Conservation (phyloP, 148 eudicot species). For the Heliosperma pusillum region DNA sequence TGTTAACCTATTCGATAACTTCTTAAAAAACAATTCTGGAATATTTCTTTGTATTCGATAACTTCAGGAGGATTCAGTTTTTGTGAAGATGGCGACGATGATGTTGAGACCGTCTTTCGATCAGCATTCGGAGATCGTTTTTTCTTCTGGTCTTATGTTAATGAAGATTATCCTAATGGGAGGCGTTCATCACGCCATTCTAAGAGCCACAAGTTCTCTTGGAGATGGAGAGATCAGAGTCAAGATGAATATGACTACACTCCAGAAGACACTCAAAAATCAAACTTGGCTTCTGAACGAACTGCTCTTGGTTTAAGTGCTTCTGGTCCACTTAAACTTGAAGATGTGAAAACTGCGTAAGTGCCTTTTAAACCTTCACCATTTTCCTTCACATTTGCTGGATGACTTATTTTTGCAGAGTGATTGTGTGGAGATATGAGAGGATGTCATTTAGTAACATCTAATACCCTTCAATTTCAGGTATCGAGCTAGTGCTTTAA, state of each 20-base stretch:
- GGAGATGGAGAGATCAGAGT: slow-evolving; percentile 35
- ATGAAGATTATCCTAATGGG: slow-evolving; percentile 47
- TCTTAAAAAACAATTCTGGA: not conserved
- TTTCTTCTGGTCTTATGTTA: slow-evolving; percentile 68
- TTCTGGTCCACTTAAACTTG: slow-evolving; percentile 75
- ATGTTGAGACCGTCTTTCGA: slow-evolving; percentile 47
- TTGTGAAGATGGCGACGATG: slow-evolving; percentile 52
- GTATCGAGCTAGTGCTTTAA: slow-evolving; percentile 82
- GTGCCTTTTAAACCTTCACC: slow-evolving; percentile 26
- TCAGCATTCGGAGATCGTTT: slow-evolving; percentile 52
- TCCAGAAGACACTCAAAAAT: slow-evolving; percentile 34
- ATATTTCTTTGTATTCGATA: slow-evolving; percentile 2
- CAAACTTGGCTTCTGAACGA: slow-evolving; percentile 49
- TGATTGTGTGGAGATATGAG: not conserved
- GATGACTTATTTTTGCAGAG: not conserved
- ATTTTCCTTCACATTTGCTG: not conserved
- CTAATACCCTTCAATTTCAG: slow-evolving; percentile 36
- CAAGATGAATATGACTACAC: slow-evolving; percentile 51
- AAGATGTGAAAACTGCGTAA: slow-evolving; percentile 87
- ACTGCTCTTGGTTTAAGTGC: slow-evolving; percentile 67
- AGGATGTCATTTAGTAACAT: not conserved
- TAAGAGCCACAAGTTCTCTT: slow-evolving; percentile 36
- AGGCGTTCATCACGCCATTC: slow-evolving; percentile 52
- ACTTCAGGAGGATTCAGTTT: slow-evolving; percentile 60
- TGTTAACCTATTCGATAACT: not conserved